Evolutionary conservation across 345 rosid species (phyloP).

Genomic region (Lumnitzera littorea): DNA sequence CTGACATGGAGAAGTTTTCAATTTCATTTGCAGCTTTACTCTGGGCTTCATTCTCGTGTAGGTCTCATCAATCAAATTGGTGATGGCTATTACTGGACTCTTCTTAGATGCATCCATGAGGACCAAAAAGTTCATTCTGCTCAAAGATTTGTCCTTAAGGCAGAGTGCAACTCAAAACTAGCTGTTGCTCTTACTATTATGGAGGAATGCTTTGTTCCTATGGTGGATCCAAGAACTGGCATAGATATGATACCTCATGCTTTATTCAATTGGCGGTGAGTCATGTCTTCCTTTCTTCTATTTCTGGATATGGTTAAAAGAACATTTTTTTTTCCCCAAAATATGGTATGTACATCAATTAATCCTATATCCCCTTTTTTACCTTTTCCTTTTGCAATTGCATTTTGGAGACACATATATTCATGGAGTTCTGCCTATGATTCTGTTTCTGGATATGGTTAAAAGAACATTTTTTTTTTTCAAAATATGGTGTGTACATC

Average conservation of each 20-base stretch:
- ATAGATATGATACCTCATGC: slow-evolving; percentile 88
- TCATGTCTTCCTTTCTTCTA: background rate
- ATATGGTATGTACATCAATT: no score
- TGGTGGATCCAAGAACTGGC: slow-evolving; percentile 95
- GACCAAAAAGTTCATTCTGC: slow-evolving; percentile 75
- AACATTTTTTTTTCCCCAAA: no score
- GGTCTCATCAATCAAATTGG: slow-evolving; percentile 47
- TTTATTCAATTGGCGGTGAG: slow-evolving; percentile 82
- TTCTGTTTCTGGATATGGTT: background rate
- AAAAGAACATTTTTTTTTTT: no score
- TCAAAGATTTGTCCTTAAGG: slow-evolving; percentile 65
- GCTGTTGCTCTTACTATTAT: slow-evolving; percentile 84
- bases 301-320: background rate
- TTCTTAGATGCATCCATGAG: slow-evolving; percentile 77
- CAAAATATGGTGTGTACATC: no score
- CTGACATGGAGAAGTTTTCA: slow-evolving; percentile 11
- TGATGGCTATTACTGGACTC: slow-evolving; percentile 70
- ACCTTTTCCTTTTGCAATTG: no score
- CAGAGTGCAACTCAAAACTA: slow-evolving; percentile 89
- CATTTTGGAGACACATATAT: no score
- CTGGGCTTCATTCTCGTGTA: slow-evolving; percentile 66
- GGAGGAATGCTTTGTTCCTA: slow-evolving; percentile 94
- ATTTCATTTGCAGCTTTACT: slow-evolving; percentile 38
- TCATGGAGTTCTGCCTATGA: no score
- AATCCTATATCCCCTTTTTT: no score